Conservation (phyloP, 2,329 filamentous ascomycete species). For the Dactylonectria macrodidyma region DNA sequence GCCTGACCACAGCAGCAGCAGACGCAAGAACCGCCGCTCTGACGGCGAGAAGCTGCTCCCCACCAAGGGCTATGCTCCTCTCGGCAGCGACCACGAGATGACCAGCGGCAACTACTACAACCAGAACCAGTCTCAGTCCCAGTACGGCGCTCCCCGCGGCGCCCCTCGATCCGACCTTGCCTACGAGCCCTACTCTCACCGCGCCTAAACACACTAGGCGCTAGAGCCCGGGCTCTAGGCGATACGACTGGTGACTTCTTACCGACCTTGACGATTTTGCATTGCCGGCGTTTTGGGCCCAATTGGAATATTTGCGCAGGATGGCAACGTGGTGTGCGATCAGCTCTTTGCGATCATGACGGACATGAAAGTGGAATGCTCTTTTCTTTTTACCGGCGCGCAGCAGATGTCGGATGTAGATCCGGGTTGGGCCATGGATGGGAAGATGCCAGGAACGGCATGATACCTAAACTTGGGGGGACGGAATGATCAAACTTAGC, state of each 20-base stretch:
- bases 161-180: constrained; percentile 66
- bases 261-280: constrained; percentile 44
- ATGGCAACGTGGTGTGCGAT: constrained; percentile 18
- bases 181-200: constrained; percentile 76
- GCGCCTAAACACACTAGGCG: constrained; percentile 56
- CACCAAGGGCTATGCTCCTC: constrained; percentile 57
- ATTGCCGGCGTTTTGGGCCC: constrained; percentile 46
- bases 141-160: constrained; percentile 56
- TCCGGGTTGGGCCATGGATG: constrained; percentile 29
- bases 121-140: constrained; percentile 48
- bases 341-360: constrained; percentile 22
- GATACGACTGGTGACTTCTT: constrained; percentile 38
- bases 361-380: constrained; percentile 20
- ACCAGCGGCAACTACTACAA: constrained; percentile 56
- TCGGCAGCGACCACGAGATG: constrained; percentile 55
- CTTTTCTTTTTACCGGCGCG: constrained; percentile 22
- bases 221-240: constrained; percentile 23
- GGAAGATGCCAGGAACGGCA: constrained; percentile 41
- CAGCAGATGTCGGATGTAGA: constrained; percentile 26
- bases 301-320: constrained; percentile 30
- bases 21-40: constrained; percentile 52
- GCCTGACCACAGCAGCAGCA: constrained; percentile 53
- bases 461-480: constrained; percentile 40
- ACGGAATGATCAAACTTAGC: constrained; percentile 30
- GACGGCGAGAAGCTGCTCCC: constrained; percentile 68